Percentiles rank a stretch among this genome's conserved stretches.
Evolutionary conservation across 306 rosid species (phyloP).

Genomic region (Trichosanthes cucumerina): DNA sequence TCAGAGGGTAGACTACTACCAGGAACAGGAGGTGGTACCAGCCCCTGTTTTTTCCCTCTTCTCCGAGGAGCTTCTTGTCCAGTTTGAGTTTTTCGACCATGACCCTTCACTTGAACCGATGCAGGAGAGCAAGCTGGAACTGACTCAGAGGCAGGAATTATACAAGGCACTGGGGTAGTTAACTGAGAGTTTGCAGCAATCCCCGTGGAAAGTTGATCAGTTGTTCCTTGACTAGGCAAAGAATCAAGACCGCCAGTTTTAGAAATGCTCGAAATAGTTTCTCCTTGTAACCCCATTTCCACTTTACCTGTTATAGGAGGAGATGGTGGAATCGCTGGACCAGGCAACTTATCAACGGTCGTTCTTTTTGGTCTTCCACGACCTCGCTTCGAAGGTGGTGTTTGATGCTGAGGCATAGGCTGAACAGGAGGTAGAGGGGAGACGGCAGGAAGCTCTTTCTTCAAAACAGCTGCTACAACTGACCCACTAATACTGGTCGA

Average conservation of each 20-base stretch:
- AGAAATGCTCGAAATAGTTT: slow-evolving; percentile 25
- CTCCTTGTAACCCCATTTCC: slow-evolving; percentile 36
- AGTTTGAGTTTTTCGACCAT: slow-evolving; percentile 52
- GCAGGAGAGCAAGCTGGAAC: slow-evolving; percentile 25
- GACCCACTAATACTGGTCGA: slow-evolving; percentile 32
- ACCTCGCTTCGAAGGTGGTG: slow-evolving; percentile 86
- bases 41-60: slow-evolving; percentile 67
- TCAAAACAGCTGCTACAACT: slow-evolving; percentile 24
- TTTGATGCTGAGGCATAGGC: slow-evolving; percentile 44
- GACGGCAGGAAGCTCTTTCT: slow-evolving; percentile 22
- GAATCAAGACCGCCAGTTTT: slow-evolving; percentile 32
- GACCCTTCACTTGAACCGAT: slow-evolving; percentile 50
- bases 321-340: slow-evolving; percentile 26
- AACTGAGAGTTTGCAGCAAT: slow-evolving; percentile 3
- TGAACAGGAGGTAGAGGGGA: slow-evolving; percentile 31
- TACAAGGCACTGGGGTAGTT: neutral
- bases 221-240: slow-evolving; percentile 15
- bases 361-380: slow-evolving; percentile 95
- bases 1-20: slow-evolving; percentile 38
- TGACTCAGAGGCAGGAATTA: neutral
- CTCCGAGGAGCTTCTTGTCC: slow-evolving; percentile 51
- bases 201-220: neutral
- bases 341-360: slow-evolving; percentile 39
- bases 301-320: slow-evolving; percentile 37
- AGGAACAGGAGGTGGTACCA: slow-evolving; percentile 30